Evolutionary conservation across 768 basidiomycete species (phyloP), one percentile per base, ranked within the genome.

Genomic region (Punctularia strigosozonata): DNA sequence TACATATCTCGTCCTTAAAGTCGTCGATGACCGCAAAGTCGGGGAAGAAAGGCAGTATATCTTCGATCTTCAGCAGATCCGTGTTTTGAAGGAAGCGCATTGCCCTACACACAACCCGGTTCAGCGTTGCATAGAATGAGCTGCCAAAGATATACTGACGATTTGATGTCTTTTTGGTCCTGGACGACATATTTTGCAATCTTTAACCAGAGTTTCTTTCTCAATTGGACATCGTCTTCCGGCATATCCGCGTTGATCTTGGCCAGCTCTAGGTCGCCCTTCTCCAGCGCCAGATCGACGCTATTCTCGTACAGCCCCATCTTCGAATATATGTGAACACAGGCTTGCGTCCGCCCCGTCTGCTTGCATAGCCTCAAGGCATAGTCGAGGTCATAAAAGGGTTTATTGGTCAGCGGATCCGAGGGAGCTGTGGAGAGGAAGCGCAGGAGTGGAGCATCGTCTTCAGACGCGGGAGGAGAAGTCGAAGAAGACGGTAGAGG

Each of bases 1-100:
- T 80, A 36, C 92, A 94, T 47, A 98, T 98, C 61, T 98, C 94
- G 50, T 94, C 87, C 58, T 99, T 99, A 73, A 99, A 98, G 55
- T 98, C 95, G 55, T 98, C 95, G 47, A 99, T 97, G 43, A 97
- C 87, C 10, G 94, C 90, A 54, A 99, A 99, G 61, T 98, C 94
- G 2, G 95, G 94, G 77, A 99, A 98, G 78, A 98, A 99, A 4
- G 95, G 95, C 14, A 99, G 64, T 44, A 99, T 95, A 53, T 99
- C 95, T 55, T 99, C 95, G 46, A 99, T 94, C 61, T 97, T 97
- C 54, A 99, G 75, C 25, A 98, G 63, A 49, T 88, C 80, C 0
- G 95, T 94, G 46, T 88, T 81, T 55, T 98, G 91, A 49, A 98
- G 67, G 66, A 99, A 97, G 17, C 75, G 77, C 89, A 98, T 98